These are phyloP conservation scores for Leccinellum albellum DNA, from an alignment of 768 basidiomycete species.

Conservation along the genomic window DNA sequence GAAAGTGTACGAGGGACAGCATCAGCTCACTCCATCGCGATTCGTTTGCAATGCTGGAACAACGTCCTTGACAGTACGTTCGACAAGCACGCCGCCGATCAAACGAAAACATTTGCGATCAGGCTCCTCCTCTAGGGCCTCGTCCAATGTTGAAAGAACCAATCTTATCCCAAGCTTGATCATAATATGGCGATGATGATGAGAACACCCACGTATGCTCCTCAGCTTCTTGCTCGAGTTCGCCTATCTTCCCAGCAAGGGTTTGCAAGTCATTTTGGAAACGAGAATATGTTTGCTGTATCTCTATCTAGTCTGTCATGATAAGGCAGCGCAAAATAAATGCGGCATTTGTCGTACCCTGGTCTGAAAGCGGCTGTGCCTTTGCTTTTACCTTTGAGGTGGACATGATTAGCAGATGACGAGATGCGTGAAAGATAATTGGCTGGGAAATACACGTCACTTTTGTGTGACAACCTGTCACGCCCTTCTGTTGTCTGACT, in stretches of 20 bases:
- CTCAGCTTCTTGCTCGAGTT: slow-evolving; percentile 93
- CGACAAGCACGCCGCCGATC: slow-evolving; percentile 93
- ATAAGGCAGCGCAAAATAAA: slow-evolving; percentile 26
- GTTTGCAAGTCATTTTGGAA: slow-evolving; percentile 87
- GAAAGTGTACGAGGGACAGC: not conserved
- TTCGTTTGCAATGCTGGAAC: slow-evolving; percentile 89
- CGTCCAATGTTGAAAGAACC: slow-evolving; percentile 83
- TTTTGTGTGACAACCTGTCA: slow-evolving; percentile 26
- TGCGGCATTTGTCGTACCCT: slow-evolving; percentile 49
- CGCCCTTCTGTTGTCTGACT: slow-evolving; percentile 12
- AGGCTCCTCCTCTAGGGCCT: slow-evolving; percentile 78
- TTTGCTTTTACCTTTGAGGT: slow-evolving; percentile 58
- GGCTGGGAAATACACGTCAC: slow-evolving; percentile 25
- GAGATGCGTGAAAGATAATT: slow-evolving; percentile 24
- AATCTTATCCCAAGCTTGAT: slow-evolving; percentile 47
- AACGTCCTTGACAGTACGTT: slow-evolving; percentile 93
- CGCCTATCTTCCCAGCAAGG: slow-evolving; percentile 92
- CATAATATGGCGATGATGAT: not conserved
- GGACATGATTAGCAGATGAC: slow-evolving; percentile 38
- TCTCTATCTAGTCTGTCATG: slow-evolving; percentile 61
- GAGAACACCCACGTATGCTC: slow-evolving; percentile 75
- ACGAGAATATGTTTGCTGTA: slow-evolving; percentile 77
- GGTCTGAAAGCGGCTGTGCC: slow-evolving; percentile 55
- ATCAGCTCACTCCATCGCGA: slow-evolving; percentile 67
- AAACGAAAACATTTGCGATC: slow-evolving; percentile 94